A percentile compares a stretch with the other conserved stretches of the same genome.
These are phyloP conservation scores for Parathielavia hyrcaniae DNA, from an alignment of 495 filamentous ascomycete genomes.

Conservation along the genomic window DNA sequence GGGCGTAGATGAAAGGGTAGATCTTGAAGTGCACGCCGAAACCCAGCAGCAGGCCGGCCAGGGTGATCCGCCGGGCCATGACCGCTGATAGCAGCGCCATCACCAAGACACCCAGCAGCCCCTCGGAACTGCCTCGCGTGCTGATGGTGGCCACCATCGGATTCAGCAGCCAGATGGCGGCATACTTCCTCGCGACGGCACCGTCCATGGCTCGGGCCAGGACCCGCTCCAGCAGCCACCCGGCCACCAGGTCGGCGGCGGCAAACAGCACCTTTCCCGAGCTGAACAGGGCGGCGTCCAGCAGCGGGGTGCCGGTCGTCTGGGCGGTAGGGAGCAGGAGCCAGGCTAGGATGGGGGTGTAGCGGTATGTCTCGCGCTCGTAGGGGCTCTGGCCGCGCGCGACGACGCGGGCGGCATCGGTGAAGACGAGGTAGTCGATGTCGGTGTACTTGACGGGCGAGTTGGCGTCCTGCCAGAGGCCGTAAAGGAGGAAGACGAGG, in stretches of 20 bases:
- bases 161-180: slow-evolving; percentile 86
- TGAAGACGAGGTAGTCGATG: slow-evolving; percentile 98
- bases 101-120: slow-evolving; percentile 76
- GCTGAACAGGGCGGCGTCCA: slow-evolving; percentile 57
- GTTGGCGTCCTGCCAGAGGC: slow-evolving; percentile 82
- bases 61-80: slow-evolving; percentile 46
- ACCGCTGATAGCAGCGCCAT: slow-evolving; percentile 77
- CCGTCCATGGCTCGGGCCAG: slow-evolving; percentile 28
- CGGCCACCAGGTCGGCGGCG: slow-evolving; percentile 71
- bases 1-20: slow-evolving; percentile 92
- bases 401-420: slow-evolving; percentile 83
- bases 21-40: slow-evolving; percentile 95
- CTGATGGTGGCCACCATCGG: slow-evolving; percentile 97
- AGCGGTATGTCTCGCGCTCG: slow-evolving; percentile 86
- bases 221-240: slow-evolving; percentile 63
- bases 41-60: slow-evolving; percentile 74
- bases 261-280: slow-evolving; percentile 90
- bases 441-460: slow-evolving; percentile 95
- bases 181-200: slow-evolving; percentile 59
- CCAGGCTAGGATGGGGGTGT: slow-evolving; percentile 91
- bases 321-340: slow-evolving; percentile 75
- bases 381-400: slow-evolving; percentile 63
- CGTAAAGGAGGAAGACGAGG: slow-evolving; percentile 68
- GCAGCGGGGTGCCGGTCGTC: slow-evolving; percentile 26
- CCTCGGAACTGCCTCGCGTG: slow-evolving; percentile 89